These are phyloP conservation scores for Thraustochytrium striatum DNA, from an alignment of 352 stramenopile genomes.

Conservation along the genomic window DNA sequence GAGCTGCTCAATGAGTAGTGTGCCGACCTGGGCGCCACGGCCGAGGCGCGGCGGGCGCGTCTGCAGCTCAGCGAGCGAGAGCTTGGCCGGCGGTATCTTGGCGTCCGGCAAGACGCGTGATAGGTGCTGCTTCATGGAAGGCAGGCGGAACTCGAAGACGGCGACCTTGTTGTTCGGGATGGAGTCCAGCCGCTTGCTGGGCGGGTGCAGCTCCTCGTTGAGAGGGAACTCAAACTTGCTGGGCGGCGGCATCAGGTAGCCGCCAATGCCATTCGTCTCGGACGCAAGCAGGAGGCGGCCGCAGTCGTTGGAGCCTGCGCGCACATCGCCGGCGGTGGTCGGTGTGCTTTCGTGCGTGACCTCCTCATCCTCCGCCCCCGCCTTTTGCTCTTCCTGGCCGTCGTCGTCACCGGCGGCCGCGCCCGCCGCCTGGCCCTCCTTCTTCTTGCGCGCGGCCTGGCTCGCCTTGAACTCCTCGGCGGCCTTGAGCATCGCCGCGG, in stretches of 20 bases:
- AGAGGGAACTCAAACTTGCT: background rate
- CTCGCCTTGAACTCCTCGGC: background rate
- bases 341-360: slow-evolving; percentile 19
- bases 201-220: background rate
- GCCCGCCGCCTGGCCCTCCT: background rate
- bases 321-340: slow-evolving; percentile 36
- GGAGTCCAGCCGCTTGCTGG: background rate
- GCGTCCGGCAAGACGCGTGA: background rate
- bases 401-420: background rate
- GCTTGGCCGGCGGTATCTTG: background rate
- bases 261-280: slow-evolving; percentile 18
- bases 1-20: background rate
- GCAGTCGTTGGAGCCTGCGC: background rate
- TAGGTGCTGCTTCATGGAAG: slow-evolving; percentile 22
- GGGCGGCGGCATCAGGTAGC: slow-evolving; percentile 21
- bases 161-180: slow-evolving; percentile 9
- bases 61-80: background rate
- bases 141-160: slow-evolving; percentile 36
- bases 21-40: slow-evolving; percentile 21
- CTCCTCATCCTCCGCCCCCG: background rate
- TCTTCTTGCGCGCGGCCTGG: background rate
- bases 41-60: slow-evolving; percentile 6
- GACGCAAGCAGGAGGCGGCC: slow-evolving; percentile 20
- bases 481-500: slow-evolving; percentile 20
- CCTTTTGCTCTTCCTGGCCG: background rate